A percentile compares a stretch with the other conserved stretches of the same genome.
These are phyloP conservation scores for Nymphaea colorata DNA, from an alignment of 164 flowering plant species.

Conservation along the genomic window DNA sequence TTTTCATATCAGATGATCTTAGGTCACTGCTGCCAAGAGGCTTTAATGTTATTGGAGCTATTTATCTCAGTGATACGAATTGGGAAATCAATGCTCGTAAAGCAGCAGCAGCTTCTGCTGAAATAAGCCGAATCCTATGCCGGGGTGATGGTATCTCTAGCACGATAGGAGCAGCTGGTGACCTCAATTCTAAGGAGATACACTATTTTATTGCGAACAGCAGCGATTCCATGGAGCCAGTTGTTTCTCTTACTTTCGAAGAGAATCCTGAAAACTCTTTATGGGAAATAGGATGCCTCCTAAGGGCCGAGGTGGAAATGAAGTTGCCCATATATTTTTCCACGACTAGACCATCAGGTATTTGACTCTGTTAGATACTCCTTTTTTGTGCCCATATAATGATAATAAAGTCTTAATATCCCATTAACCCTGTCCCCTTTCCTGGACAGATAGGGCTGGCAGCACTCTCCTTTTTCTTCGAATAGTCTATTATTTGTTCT, in stretches of 20 bases:
- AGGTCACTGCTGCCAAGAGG: slow-evolving; percentile 46
- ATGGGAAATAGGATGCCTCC: slow-evolving; percentile 77
- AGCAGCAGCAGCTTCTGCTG: slow-evolving; percentile 37
- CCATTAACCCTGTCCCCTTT: background rate
- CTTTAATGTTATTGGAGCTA: slow-evolving; percentile 61
- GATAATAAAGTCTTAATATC: background rate
- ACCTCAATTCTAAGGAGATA: slow-evolving; percentile 19
- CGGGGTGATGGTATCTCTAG: slow-evolving; percentile 11
- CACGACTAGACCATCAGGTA: slow-evolving; percentile 30
- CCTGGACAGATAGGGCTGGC: background rate
- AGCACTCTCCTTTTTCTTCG: too few relatives aligned
- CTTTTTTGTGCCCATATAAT: background rate
- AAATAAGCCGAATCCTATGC: slow-evolving; percentile 25
- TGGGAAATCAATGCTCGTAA: slow-evolving; percentile 25
- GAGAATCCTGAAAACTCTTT: slow-evolving; percentile 44
- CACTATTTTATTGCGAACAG: slow-evolving; percentile 24
- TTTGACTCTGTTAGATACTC: background rate
- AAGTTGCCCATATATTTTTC: slow-evolving; percentile 58
- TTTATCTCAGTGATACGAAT: slow-evolving; percentile 18
- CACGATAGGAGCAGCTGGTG: slow-evolving; percentile 56
- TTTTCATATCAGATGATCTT: slow-evolving; percentile 42
- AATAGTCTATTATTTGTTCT: too few relatives aligned
- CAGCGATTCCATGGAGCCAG: slow-evolving; percentile 15
- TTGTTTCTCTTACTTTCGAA: slow-evolving; percentile 37
- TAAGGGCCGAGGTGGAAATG: slow-evolving; percentile 51